Base-by-base conservation (phyloP, 1,139 yeast genomes). In the Kurtzmaniella quercitrusa region DNA sequence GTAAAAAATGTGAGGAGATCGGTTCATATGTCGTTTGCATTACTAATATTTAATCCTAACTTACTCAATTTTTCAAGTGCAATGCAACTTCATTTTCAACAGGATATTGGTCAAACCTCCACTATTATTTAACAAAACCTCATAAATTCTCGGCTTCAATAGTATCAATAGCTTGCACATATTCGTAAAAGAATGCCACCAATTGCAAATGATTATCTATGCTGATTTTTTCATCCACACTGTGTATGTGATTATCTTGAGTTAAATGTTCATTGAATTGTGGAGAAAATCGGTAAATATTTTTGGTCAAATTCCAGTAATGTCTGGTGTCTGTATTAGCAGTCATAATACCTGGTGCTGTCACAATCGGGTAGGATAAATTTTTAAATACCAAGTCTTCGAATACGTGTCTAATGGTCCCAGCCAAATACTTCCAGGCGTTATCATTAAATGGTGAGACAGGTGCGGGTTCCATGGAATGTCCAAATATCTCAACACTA, bases 311-410 rank as follows among this genome's bases (percentile, higher is more conserved):
- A 38, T 66, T 59, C 88, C 88, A 82, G 63, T 81, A 84, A 56
- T 74, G 73, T 51, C 74, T 72, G 11, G 93, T 84, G 57, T 85
- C 93, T 2, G 93, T 84, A 59, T 84, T 84, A 33, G 84, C 91
- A 9, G 83, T 69, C 73, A 82, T 72, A 42, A 83, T 53, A 9
- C 74, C 65, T 8, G 89, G 87, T 2, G 84, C 64, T 20, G 76
- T 65, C 42, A 80, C 64, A 18, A 77, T 59, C 18, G 72, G 59
- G 16, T 60, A 47, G 14, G 47, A 45, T 20, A 51, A 42, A 33
- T 57, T 53, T n/a, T 57, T 53, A 52, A 52, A 52, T 9, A 57
- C 60, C 47, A 59, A 33, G 20, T 59, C 63, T 41, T 64, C 66
- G 32, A 55, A 48, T 28, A 65, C 63, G 43, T 60, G 63, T 41